Base-by-base conservation (phyloP, 345 rosid species). In the Lepidium africanum region DNA sequence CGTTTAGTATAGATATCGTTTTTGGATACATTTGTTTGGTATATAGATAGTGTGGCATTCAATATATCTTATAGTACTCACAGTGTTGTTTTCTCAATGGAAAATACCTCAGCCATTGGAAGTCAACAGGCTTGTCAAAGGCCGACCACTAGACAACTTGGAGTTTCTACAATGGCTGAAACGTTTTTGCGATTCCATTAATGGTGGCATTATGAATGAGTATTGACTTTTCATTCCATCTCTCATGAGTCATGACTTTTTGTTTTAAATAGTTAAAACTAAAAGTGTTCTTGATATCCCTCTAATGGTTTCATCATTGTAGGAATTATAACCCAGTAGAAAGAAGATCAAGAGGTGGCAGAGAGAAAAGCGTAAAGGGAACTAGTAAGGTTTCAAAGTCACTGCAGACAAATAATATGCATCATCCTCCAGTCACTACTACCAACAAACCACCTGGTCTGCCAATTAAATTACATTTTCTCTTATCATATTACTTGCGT, bases 131-230 rank as follows among this genome's bases (percentile, higher is more conserved):
- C 96, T 94, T 60, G 85, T 94, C 47, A 94, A 94, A 80, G 96
- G 95, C 45, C 80, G 96, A 37, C 91, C 97, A 57, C 75, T 94
- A 83, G 97, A 94, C 88, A 94, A 94, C 77, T 83, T 94, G 91
- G 99, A 94, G 84, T 91, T 91, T 79, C 76, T 91, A 48, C 99
- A 94, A 48, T 94, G 99, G 99, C 82, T 94, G 59, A 94, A 89
- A 77, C 87, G 96, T 10, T 91, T 89, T 63, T 94, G 99, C 68
- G 99, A 94, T 81, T 91, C 99, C 39, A 77, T 91, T 3, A 94
- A 94, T 74, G 96, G 97, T 32, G 99, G 99, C 81, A 89, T 89
- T 43, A 84, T 91, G 94, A 93, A 90, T 15, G 96, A 93, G 99
- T 93, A 84, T 35, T 75, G 57, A 49, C 25, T 21, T 30, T 12